Evolutionary conservation across 306 rosid genomes (phyloP), one percentile per base, ranked within the genome.

Genomic region (Castanea crenata): DNA sequence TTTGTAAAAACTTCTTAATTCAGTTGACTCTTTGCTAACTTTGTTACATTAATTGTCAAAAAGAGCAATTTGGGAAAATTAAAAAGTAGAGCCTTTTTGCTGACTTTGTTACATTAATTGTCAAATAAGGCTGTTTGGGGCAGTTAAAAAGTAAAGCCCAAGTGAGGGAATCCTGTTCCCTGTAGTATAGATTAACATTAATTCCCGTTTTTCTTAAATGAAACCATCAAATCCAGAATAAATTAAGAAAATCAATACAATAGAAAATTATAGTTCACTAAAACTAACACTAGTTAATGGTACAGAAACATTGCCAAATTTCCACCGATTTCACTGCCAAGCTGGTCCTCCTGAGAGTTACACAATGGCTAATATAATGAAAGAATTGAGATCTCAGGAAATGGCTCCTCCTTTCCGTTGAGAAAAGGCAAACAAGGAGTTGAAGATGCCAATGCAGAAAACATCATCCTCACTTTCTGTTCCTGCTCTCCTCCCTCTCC

Each of bases 401-500:
- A 35, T 25, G 69, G 73, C 11, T 18, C 44, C 56, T 57, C 5
- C 27, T 74, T 21, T 15, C 69, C 20, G 3, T 34, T 34, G 73
- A 75, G 71, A 71, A 32, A 41, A 59, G 63, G 27, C 35, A 61
- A 73, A 84, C 59, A 73, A 21, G 69, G 51, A 73, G 49, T 54
- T 46, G 11, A 31, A 46, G 52, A 38, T 49, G 16, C 55, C 46
- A 29, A 62, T 55, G 19, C 55, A 4, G 10, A 16, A 6, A 64
- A 55, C 71, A 34, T 34, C 27, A 1, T 25, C 27, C 58, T 94
- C 91, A 94, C 79, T 88, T 92, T 68, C 85, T 86, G 82, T 75
- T 82, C 62, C 82, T 78, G 76, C 74, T 77, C 68, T 92, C 98
- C 15, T 89, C 93, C 27, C 80, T 88, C 35, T 92, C 98, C 12